A percentile compares a stretch with the other conserved stretches of the same genome.
These are phyloP conservation scores for Selaginella tamariscina DNA, from an alignment of 75 land plant genomes.

Conservation along the genomic window DNA sequence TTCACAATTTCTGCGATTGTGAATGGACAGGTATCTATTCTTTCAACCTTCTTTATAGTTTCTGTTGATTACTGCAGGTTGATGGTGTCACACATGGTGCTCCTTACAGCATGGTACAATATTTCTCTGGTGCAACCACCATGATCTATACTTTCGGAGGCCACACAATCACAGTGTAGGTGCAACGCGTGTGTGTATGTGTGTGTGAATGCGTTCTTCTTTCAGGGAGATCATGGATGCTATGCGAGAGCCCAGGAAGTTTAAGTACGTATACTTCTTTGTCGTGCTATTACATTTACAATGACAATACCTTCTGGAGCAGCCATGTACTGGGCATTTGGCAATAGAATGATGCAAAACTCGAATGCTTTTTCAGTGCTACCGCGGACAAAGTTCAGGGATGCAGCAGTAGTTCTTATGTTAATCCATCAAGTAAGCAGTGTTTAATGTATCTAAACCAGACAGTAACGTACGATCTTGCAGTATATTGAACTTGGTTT, in stretches of 20 bases:
- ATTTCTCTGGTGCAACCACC: neutral
- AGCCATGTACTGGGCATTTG: neutral
- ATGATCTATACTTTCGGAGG: neutral
- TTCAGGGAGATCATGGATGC: neutral
- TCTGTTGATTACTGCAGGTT: neutral
- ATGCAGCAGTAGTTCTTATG: slow-evolving; percentile 1
- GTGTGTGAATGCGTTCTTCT: neutral
- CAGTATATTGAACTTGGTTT: neutral
- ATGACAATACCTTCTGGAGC: neutral
- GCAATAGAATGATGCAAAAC: neutral
- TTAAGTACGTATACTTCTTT: neutral
- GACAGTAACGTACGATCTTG: neutral
- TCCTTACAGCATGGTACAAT: neutral
- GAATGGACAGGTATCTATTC: neutral
- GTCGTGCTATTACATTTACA: neutral
- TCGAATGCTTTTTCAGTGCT: neutral
- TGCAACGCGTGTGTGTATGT: neutral
- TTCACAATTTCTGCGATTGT: neutral
- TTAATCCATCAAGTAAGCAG: neutral
- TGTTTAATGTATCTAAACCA: too few relatives aligned
- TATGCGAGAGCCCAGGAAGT: neutral
- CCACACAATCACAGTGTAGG: neutral
- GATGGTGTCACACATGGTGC: neutral
- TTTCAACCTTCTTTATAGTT: neutral
- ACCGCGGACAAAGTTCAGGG: neutral